These are phyloP conservation scores for Trichosanthes truncata DNA, from an alignment of 306 rosid genomes.

Conservation along the genomic window DNA sequence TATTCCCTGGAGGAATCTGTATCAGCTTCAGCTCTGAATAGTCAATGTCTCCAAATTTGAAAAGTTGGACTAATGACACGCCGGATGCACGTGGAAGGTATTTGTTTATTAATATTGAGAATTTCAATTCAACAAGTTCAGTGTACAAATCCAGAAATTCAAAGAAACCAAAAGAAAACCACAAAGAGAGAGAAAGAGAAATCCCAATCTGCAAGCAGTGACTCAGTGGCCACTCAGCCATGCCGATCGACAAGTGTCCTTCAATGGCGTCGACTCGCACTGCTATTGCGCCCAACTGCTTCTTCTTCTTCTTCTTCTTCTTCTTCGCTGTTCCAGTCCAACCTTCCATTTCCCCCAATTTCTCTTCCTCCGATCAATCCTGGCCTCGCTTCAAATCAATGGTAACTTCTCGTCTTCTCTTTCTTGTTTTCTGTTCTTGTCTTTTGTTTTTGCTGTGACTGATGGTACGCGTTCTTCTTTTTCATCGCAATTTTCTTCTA, in stretches of 20 bases:
- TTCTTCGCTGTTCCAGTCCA: background rate
- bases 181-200: background rate
- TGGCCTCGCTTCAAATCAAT: background rate
- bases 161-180: background rate
- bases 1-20: no score
- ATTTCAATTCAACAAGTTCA: background rate
- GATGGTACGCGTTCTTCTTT: background rate
- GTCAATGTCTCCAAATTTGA: no score
- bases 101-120: background rate
- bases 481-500: background rate
- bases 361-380: background rate
- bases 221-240: background rate
- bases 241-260: background rate
- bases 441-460: no score
- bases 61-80: no score
- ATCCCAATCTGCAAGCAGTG: background rate
- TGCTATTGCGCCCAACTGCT: background rate
- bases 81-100: background rate
- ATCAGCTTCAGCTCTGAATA: no score
- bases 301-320: background rate
- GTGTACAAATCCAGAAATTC: background rate
- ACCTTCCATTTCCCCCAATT: background rate
- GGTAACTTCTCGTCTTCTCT: background rate
- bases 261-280: background rate
- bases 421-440: background rate